Evolutionary conservation across 352 stramenopile genomes (phyloP), one percentile per base, ranked within the genome.

Genomic region (Pythium myriotylum): DNA sequence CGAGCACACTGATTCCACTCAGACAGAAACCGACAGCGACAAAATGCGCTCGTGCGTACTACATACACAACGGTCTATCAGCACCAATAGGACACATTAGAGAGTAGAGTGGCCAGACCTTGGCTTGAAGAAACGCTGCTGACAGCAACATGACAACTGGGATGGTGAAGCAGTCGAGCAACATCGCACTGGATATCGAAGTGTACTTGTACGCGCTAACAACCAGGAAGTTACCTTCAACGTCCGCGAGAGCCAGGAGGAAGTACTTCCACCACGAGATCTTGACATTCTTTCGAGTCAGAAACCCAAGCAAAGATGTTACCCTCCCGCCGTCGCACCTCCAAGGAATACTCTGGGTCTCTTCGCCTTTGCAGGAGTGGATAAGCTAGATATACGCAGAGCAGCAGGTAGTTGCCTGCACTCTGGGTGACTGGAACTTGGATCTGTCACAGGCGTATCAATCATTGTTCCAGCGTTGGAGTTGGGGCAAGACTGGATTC

Each of bases 201-300:
- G 97, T 99, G 73, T 97, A 98, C 49, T 96, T 86, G 72, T 98
- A 98, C 5, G 92, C 95, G n/a, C 96, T 81, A n/a, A 98, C 84
- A 43, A 94, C 84, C 7, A 98, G 66, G 45, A 97, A 98, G 68
- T 98, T 99, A 26, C 91, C 94, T 73, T 98, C 84, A 1, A 99
- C 92, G 72, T 99, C 96, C 12, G 97, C 74, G 20, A 98, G 74
- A 9, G 90, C 86, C n/a, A 98, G 58, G 10, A 98, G 51, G 54
- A 96, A 56, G 71, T 98, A 98, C 62, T 92, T 83, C 79, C 89
- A 97, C 81, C 68, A 82, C 47, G 76, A 68, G 48, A 91, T 81
- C 81, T 84, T 49, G 40, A 19, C 4, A 22, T 6, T 40, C 20
- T 20, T 9, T 26, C 41, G 19, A 48, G 5, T 24, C 14, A 48